A percentile compares a stretch with the other conserved stretches of the same genome.
Conservation (phyloP, 2,329 filamentous ascomycete species). For the Kalaharituber pfeilii region DNA sequence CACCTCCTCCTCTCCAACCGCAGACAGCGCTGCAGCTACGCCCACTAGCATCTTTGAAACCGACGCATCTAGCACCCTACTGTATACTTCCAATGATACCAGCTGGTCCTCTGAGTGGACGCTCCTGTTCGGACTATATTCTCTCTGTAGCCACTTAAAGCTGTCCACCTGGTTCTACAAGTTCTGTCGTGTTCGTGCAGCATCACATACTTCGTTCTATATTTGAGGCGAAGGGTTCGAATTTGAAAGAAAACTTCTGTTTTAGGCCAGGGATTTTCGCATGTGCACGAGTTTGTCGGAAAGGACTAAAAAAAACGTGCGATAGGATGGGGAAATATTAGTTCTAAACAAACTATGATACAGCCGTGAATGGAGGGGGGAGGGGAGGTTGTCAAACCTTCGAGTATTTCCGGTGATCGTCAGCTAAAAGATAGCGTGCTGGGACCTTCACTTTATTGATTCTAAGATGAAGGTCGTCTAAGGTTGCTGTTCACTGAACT, state of each 20-base stretch:
- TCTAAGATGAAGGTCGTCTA: conserved; percentile 59
- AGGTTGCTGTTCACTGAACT: conserved; percentile 59
- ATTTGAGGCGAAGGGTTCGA: conserved; percentile 4
- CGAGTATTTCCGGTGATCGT: conserved; percentile 74
- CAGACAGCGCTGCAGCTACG: too few species aligned
- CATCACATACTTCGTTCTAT: not conserved
- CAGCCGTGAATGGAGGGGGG: too few species aligned
- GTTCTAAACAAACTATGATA: too few species aligned
- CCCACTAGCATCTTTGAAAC: too few species aligned
- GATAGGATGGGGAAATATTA: too few species aligned
- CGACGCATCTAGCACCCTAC: conserved; percentile 31
- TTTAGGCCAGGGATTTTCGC: conserved; percentile 9
- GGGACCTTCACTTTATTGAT: conserved; percentile 79
- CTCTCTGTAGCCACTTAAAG: conserved; percentile 88
- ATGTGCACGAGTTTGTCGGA: not conserved
- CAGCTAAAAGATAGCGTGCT: conserved; percentile 62
- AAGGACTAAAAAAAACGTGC: not conserved
- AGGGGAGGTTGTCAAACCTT: conserved; percentile 36
- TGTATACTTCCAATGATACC: conserved; percentile 41
- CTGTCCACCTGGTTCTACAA: conserved; percentile 86
- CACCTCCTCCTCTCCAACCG: too few species aligned
- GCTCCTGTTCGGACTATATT: conserved; percentile 76
- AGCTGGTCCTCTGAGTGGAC: conserved; percentile 44
- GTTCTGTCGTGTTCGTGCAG: conserved; percentile 32
- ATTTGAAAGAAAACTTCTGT: conserved; percentile 19